A percentile compares a stretch with the other conserved stretches of the same genome.
Conservation (phyloP, 768 basidiomycete genomes). For the Boletus eberwhitei region DNA sequence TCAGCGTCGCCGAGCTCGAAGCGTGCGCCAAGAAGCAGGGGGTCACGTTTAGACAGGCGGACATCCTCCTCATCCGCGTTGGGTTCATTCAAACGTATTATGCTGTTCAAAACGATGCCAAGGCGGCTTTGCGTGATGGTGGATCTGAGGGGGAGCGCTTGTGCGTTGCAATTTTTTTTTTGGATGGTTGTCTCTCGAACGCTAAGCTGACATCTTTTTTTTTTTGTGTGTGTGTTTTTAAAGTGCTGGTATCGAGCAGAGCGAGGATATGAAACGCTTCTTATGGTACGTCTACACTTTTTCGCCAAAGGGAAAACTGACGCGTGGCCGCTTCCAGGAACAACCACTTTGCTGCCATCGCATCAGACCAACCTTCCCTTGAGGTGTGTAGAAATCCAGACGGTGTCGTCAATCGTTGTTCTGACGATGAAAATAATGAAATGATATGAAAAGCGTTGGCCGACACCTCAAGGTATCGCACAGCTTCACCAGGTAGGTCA, state of each 20-base stretch:
- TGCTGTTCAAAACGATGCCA: slow-evolving; percentile 38
- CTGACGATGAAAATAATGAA: neutral
- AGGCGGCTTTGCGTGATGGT: slow-evolving; percentile 39
- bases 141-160: slow-evolving; percentile 44
- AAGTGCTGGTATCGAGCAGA: slow-evolving; percentile 67
- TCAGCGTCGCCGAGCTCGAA: slow-evolving; percentile 53
- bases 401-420: neutral
- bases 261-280: slow-evolving; percentile 68
- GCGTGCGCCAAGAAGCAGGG: slow-evolving; percentile 58
- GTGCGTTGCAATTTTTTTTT: slow-evolving; percentile 34
- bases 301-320: neutral
- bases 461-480: slow-evolving; percentile 39
- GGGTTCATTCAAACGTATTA: slow-evolving; percentile 63
- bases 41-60: slow-evolving; percentile 54
- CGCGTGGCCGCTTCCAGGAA: slow-evolving; percentile 40
- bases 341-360: slow-evolving; percentile 69
- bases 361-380: slow-evolving; percentile 63
- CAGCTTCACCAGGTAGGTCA: slow-evolving; percentile 55
- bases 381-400: slow-evolving; percentile 41
- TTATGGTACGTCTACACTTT: slow-evolving; percentile 49
- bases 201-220: neutral
- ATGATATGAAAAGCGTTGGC: slow-evolving; percentile 42
- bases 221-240: neutral
- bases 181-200: neutral
- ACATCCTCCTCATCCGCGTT: slow-evolving; percentile 57